Evolutionary conservation across 371 early-diverging fungal species (phyloP), one percentile per base, ranked within the genome.

Genomic region (Phascolomyces articulosus): DNA sequence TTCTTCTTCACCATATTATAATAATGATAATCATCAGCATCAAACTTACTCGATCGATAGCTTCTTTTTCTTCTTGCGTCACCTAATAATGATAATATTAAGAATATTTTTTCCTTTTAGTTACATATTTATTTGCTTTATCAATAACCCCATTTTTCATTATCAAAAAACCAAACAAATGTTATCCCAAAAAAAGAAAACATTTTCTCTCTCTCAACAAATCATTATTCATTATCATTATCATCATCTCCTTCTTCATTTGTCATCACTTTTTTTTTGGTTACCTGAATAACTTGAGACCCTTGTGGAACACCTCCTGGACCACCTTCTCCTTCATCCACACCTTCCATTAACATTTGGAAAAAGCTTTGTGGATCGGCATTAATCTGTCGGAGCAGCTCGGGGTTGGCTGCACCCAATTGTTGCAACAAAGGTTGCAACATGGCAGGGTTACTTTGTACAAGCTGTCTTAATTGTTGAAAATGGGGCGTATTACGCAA

Each of bases 1-100:
- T 72, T 97, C 97, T 70, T 96, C 95, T 63, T 93, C 53, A 96
- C 86, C 31, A n/a, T n/a, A n/a, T n/a, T n/a, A n/a, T 84, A 83
- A n/a, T n/a, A n/a, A n/a, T n/a, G n/a, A n/a, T n/a, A n/a, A n/a
- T n/a, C n/a, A n/a, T n/a, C n/a, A n/a, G n/a, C n/a, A n/a, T n/a
- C n/a, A n/a, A 23, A 71, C 85, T 74, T 85, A 92, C 91, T 69
- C 97, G 85, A 62, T 94, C 91, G 72, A 98, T 94, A 26, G 97
- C 97, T 55, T 83, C 95, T 67, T 91, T 89, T 72, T 97, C 97
- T 70, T 96, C 95, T 63, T 85, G 90, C 13, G 97, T 93, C 53
- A 96, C 86, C 31, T 84, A 83, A n/a, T n/a, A n/a, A n/a, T n/a
- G n/a, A n/a, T n/a, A n/a, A n/a, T n/a, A n/a, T n/a, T n/a, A n/a